Evolutionary conservation across 2,329 filamentous ascomycete genomes (phyloP).

Genomic region (Pyrenophora graminea): DNA sequence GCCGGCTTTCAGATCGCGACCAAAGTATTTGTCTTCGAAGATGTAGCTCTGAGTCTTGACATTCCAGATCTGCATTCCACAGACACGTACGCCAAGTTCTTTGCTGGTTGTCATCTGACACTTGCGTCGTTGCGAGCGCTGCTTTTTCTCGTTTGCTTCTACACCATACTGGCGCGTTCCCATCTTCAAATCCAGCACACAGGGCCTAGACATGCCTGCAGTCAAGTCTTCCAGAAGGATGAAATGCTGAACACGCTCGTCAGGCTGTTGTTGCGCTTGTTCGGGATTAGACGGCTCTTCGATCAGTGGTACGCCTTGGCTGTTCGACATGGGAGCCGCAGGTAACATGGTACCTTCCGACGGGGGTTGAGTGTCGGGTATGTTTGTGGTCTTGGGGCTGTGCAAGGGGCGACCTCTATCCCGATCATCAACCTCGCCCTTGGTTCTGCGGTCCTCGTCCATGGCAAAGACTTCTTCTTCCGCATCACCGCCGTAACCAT

Average conservation of each 20-base stretch:
- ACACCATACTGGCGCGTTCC: conserved; percentile 95
- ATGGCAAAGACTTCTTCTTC: conserved; percentile 72
- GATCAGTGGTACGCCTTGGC: conserved; percentile 6
- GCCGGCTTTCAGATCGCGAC: conserved; percentile 83
- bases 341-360: conserved; percentile 39
- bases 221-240: conserved; percentile 92
- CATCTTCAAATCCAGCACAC: conserved; percentile 98
- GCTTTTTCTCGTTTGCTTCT: conserved; percentile 89
- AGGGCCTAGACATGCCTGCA: conserved; percentile 92
- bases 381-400: neutral
- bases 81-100: conserved; percentile 88
- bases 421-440: conserved; percentile 11
- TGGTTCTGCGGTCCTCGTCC: conserved; percentile 56
- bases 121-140: conserved; percentile 88
- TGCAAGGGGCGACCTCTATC: conserved; percentile 7
- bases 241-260: conserved; percentile 82
- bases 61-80: conserved; percentile 96
- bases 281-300: conserved; percentile 48
- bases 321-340: conserved; percentile 32
- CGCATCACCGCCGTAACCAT: conserved; percentile 80
- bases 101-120: conserved; percentile 90
- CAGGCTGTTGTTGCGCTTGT: conserved; percentile 52
- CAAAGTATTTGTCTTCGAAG: conserved; percentile 99
- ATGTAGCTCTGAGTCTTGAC: conserved; percentile 78
- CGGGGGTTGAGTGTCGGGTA: conserved; percentile 3